Conservation (phyloP, 768 basidiomycete species). For the Pleurotus giganteus region DNA sequence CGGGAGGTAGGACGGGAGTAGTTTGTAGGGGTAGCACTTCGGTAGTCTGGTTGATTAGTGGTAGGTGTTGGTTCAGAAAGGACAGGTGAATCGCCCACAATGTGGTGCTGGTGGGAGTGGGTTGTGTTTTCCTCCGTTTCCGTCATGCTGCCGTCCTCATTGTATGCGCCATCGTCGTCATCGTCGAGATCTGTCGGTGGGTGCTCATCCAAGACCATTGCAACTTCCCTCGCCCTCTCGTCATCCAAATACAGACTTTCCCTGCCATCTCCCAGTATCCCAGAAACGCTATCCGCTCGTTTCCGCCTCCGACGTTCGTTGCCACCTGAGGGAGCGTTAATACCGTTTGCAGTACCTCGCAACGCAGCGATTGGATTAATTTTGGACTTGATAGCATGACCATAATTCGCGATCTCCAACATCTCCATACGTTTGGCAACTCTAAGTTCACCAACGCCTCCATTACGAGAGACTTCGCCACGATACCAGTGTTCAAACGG, state of each 20-base stretch:
- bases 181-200: constrained; percentile 75
- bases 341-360: constrained; percentile 17
- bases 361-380: constrained; percentile 19
- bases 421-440: constrained; percentile 77
- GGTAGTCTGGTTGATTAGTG: constrained; percentile 23
- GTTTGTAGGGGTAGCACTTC: constrained; percentile 38
- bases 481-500: constrained; percentile 92
- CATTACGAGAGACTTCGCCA: constrained; percentile 82
- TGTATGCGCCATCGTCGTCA: constrained; percentile 34
- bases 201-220: constrained; percentile 68
- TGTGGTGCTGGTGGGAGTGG: constrained; percentile 13
- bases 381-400: constrained; percentile 52
- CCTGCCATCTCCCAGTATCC: constrained; percentile 57
- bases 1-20: constrained; percentile 30
- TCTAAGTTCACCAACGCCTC: constrained; percentile 82
- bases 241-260: constrained; percentile 66
- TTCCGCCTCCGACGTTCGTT: constrained; percentile 38
- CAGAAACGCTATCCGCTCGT: constrained; percentile 66
- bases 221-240: constrained; percentile 33
- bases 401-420: constrained; percentile 86
- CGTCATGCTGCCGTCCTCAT: constrained; percentile 20
- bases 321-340: constrained; percentile 19
- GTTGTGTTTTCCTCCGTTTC: constrained; percentile 16
- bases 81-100: constrained; percentile 17
- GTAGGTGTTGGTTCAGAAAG: constrained; percentile 18